A percentile compares a stretch with the other conserved stretches of the same genome.
phyloP scores from a whole-genome alignment of 1,284 basidiomycete species.

The Trichosporon coremiiforme region DNA sequence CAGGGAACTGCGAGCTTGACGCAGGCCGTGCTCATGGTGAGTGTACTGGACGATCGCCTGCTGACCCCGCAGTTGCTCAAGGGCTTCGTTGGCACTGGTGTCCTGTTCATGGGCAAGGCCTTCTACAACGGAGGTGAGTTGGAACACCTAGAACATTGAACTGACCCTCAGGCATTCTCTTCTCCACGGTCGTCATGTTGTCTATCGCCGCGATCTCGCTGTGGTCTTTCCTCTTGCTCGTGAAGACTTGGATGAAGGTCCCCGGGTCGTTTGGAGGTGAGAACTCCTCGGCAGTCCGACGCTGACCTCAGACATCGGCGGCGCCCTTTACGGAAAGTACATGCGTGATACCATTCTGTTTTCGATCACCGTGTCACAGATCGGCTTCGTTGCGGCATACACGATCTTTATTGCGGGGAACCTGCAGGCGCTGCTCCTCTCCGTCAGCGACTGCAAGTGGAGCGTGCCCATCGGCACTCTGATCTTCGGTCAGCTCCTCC shows the following conservation, averaged over 20 bases:
- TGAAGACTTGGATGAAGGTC: conserved; percentile 84
- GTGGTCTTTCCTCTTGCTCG: conserved; percentile 90
- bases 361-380: conserved; percentile 87
- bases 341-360: conserved; percentile 87
- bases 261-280: conserved; percentile 89
- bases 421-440: conserved; percentile 81
- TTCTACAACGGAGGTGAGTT: conserved; percentile 81
- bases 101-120: conserved; percentile 94
- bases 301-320: conserved; percentile 74
- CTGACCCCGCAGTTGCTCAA: conserved; percentile 70
- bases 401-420: conserved; percentile 96
- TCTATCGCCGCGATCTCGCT: conserved; percentile 85
- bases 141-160: conserved; percentile 70
- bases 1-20: conserved; percentile 82
- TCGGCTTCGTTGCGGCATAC: conserved; percentile 72
- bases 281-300: conserved; percentile 33
- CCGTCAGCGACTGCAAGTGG: conserved; percentile 75
- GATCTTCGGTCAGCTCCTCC: conserved; percentile 77
- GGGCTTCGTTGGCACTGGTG: conserved; percentile 94
- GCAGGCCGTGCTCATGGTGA: conserved; percentile 86
- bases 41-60: conserved; percentile 40
- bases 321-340: conserved; percentile 84
- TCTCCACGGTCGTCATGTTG: conserved; percentile 77
- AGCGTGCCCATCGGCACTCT: conserved; percentile 73
- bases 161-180: conserved; percentile 66